Evolutionary conservation across 169 alveolate genomes (phyloP).

Genomic region (Cryptosporidium andersoni): DNA sequence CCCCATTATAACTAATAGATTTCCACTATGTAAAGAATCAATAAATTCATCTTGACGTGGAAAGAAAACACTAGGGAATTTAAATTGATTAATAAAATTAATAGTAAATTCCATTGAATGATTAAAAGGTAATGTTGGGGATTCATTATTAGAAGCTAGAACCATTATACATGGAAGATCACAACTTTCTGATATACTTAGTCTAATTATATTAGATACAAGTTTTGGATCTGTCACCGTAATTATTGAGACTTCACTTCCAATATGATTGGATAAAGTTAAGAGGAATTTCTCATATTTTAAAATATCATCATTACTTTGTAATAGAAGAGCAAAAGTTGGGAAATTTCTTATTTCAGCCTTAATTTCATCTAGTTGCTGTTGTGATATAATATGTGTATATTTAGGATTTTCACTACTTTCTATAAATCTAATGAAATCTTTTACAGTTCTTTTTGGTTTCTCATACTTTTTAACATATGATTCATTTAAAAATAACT

Average conservation of each 20-base stretch:
- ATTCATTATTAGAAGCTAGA: conserved; percentile 28
- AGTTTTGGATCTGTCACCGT: too few relatives aligned
- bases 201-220: background rate
- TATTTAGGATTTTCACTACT: conserved; percentile 38
- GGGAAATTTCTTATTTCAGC: conserved; percentile 23
- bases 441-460: conserved; percentile 33
- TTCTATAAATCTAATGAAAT: conserved; percentile 40
- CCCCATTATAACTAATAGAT: conserved; percentile 45
- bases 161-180: conserved; percentile 27
- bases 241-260: conserved; percentile 8
- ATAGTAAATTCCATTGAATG: conserved; percentile 10
- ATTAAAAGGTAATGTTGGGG: conserved; percentile 12
- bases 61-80: conserved; percentile 19
- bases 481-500: conserved; percentile 19
- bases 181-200: conserved; percentile 21
- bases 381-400: background rate
- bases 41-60: conserved; percentile 49
- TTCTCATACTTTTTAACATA: conserved; percentile 35
- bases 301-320: conserved; percentile 1
- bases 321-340: conserved; percentile 1
- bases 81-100: conserved; percentile 35
- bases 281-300: conserved; percentile 3
- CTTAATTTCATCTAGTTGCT: conserved; percentile 11
- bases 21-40: conserved; percentile 56
- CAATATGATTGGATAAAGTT: conserved; percentile 12